Base-by-base conservation (phyloP, 306 rosid genomes). In the Cucumis melo region DNA sequence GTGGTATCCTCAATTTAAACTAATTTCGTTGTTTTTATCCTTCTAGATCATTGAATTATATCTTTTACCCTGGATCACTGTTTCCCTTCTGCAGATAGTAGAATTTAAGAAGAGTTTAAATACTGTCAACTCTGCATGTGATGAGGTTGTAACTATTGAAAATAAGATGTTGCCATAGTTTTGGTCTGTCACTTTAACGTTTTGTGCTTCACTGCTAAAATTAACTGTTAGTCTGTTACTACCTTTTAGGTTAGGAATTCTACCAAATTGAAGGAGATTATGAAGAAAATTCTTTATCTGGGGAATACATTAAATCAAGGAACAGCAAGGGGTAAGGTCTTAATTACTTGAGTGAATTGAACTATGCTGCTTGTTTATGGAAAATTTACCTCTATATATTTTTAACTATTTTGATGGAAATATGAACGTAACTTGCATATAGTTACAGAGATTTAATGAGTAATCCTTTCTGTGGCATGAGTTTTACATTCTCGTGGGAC, bases 251-350 rank as follows among this genome's bases (percentile, higher is more conserved):
- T 95, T 55, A 87, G 98, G 20, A 87, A 73, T 36, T 95, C 97
- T 66, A 74, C 59, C 79, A 92, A 92, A 80, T 80, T 95, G 82
- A 95, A 92, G 91, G 97, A 92, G 56, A 87, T 95, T 67, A 82
- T 92, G 98, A 87, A 86, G 86, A 90, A 86, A 81, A 95, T 95
- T 80, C 96, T 95, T 38, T 90, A 81, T 79, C 85, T 95, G 84
- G 99, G 99, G 59, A 95, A 95, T 78, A 90, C 96, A 73, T 82
- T 95, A 83, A 95, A 95, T 85, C 93, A 95, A 85, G 99, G 99
- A 87, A 95, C 98, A 46, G 98, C 98, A 23, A 95, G 99, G 88
- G 99, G 99, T 89, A 83, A 81, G 91, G 80, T 12, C 77, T 53
- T 56, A 42, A 19, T 17, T 53, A 56, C 78, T 73, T 80, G 78